These are phyloP conservation scores for Ambrosia trifida DNA, from an alignment of 129 eudicot genomes.

Conservation along the genomic window DNA sequence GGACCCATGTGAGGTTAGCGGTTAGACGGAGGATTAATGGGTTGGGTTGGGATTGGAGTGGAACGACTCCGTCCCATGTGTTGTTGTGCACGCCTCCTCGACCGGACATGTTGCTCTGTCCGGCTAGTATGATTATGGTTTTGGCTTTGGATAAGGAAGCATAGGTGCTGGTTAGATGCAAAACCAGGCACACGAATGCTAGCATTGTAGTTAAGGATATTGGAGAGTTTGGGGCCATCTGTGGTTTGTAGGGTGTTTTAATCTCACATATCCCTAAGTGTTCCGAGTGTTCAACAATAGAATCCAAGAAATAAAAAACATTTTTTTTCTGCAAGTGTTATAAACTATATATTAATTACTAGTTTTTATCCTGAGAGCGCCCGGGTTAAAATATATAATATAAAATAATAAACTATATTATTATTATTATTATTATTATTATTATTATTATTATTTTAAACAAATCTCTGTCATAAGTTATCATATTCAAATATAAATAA, in stretches of 20 bases:
- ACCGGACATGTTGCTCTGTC: constrained; percentile 97
- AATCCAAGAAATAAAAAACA: not conserved
- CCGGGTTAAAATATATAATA: too few relatives aligned
- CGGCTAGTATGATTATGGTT: constrained; percentile 69
- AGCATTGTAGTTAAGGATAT: constrained; percentile 13
- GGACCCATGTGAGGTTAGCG: constrained; percentile 53
- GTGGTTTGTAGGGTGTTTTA: not conserved
- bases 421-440: too few relatives aligned
- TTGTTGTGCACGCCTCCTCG: constrained; percentile 68
- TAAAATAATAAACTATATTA: too few relatives aligned
- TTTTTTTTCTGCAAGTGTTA: too few relatives aligned
- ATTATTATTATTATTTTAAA: too few relatives aligned
- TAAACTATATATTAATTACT: too few relatives aligned
- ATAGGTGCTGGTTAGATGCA: constrained; percentile 15
- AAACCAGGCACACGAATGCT: constrained; percentile 17
- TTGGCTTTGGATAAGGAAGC: constrained; percentile 21
- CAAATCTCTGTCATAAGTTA: too few relatives aligned
- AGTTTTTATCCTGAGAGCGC: too few relatives aligned
- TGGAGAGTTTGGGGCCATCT: not conserved
- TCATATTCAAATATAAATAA: too few relatives aligned
- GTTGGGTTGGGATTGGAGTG: constrained; percentile 45
- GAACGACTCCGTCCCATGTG: constrained; percentile 75
- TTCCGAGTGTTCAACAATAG: not conserved
- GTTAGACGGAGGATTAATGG: constrained; percentile 42
- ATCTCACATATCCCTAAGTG: constrained; percentile 21